Percentiles rank a stretch among this genome's conserved stretches.
phyloP scores from a whole-genome alignment of 2,329 filamentous ascomycete species.

The Thelonectria blattea region DNA sequence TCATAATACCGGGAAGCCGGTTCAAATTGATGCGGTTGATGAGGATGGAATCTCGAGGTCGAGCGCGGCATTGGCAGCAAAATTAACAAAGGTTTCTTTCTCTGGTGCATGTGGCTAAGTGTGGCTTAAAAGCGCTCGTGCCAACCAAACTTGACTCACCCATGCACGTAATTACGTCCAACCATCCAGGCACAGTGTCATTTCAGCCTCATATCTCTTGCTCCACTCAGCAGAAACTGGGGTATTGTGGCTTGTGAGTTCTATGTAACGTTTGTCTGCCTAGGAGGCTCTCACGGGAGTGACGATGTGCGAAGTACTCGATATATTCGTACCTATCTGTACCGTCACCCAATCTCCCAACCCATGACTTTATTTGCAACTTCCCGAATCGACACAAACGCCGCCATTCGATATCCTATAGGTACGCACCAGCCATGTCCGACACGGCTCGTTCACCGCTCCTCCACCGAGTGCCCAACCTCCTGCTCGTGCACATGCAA shows the following conservation, averaged over 20 bases:
- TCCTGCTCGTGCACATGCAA: neutral
- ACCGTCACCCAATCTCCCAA: constrained; percentile 13
- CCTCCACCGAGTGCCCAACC: constrained; percentile 1
- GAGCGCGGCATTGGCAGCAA: neutral
- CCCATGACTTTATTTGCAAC: constrained; percentile 14
- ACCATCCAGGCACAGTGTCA: too few relatives aligned
- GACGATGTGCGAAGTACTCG: too few relatives aligned
- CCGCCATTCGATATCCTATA: constrained; percentile 2
- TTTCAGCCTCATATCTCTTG: neutral
- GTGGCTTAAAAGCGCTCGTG: constrained; percentile 1
- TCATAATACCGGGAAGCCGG: neutral
- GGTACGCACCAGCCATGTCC: neutral
- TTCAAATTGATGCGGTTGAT: neutral
- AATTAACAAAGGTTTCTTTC: neutral
- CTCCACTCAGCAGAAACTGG: neutral
- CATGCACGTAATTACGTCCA: neutral
- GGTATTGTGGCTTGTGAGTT: neutral
- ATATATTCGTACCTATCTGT: constrained; percentile 16
- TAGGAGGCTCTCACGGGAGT: too few relatives aligned
- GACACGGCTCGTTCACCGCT: neutral
- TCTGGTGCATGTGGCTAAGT: neutral
- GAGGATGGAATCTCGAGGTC: neutral
- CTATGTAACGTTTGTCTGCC: too few relatives aligned
- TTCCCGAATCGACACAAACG: constrained; percentile 6
- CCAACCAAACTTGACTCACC: neutral